Base-by-base conservation (phyloP, 345 rosid species). In the Dipteronia sinensis region DNA sequence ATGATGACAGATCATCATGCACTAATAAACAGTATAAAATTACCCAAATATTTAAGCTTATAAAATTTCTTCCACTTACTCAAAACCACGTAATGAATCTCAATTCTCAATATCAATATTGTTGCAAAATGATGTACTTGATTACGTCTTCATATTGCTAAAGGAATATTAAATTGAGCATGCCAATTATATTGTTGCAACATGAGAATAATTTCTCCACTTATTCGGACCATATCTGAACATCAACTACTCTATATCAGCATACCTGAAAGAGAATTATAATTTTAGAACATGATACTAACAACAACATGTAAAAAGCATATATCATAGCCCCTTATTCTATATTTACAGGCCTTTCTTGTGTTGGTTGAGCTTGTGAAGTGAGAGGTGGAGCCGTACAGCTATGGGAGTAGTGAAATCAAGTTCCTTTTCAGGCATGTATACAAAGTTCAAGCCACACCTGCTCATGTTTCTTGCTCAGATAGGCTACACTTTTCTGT, bases 381-480 rank as follows among this genome's bases (percentile, higher is more conserved):
- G 62, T 53, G 65, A 63, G 72, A 64, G 40, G 23, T 51, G 58
- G 22, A 16, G 7, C 20, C 64, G 4, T 59, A 10, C 27, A 59
- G 27, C 31, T 3, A 68, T 71, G 82, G 83, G 65, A 20, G 16
- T 49, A 20, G 16, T 49, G 47, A 77, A 38, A 16, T 34, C 74
- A 10, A 27, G 67, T 5, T 38, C 20, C 22, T 11, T 40, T 51
- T 69, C 58, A 7, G 65, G 29, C 38, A 19, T 49, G 12, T 78
- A 42, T 69, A 61, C 19, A 16, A 83, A 67, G 81, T 91, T 83
- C 80, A 87, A 80, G 84, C 90, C 92, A 49, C 92, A 87, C 72
- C 61, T 92, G 64, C 76, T 92, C 19, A 90, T 92, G 93, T 55
- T 81, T 63, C 74, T 87, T 47, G 19, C 81, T 67, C 92, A 90